Conservation (phyloP, 2,329 filamentous ascomycete species). For the Zelopaecilomyces penicillatus region DNA sequence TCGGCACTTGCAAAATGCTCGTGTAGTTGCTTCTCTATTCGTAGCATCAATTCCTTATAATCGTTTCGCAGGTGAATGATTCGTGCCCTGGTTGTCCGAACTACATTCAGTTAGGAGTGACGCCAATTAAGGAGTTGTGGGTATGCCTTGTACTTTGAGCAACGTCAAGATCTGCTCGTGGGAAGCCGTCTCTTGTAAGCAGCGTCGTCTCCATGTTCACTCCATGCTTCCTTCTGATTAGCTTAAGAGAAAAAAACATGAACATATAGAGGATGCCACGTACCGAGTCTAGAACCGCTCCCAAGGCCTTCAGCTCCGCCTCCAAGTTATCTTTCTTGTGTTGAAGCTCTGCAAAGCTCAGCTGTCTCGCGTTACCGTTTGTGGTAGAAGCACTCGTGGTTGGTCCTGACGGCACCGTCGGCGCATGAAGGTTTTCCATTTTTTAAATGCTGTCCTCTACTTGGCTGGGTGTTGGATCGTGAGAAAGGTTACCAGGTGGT, state of each 20-base stretch:
- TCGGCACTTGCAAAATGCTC: slow-evolving; percentile 73
- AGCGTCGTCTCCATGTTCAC: slow-evolving; percentile 88
- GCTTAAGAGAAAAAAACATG: neutral
- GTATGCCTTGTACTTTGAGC: slow-evolving; percentile 64
- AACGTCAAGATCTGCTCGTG: slow-evolving; percentile 87
- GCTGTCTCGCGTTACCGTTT: slow-evolving; percentile 54
- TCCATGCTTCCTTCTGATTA: slow-evolving; percentile 56
- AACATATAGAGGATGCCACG: slow-evolving; percentile 18
- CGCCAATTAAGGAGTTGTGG: neutral
- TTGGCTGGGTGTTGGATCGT: too few species aligned
- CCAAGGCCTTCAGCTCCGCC: slow-evolving; percentile 74
- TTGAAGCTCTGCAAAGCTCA: slow-evolving; percentile 73
- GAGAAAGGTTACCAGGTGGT: neutral
- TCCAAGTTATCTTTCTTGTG: slow-evolving; percentile 78
- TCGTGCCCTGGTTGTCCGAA: slow-evolving; percentile 83
- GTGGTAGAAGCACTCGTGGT: slow-evolving; percentile 46
- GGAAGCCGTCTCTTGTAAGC: slow-evolving; percentile 83
- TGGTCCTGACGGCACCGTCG: slow-evolving; percentile 63
- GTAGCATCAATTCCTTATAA: slow-evolving; percentile 79
- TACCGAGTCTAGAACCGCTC: slow-evolving; percentile 83
- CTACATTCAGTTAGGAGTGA: slow-evolving; percentile 34
- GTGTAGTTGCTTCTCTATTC: slow-evolving; percentile 80
- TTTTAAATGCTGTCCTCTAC: neutral
- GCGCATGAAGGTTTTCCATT: slow-evolving; percentile 51
- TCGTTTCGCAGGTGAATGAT: slow-evolving; percentile 90